phyloP scores from a whole-genome alignment of 768 basidiomycete species.

The Phanerochaete sordida region DNA sequence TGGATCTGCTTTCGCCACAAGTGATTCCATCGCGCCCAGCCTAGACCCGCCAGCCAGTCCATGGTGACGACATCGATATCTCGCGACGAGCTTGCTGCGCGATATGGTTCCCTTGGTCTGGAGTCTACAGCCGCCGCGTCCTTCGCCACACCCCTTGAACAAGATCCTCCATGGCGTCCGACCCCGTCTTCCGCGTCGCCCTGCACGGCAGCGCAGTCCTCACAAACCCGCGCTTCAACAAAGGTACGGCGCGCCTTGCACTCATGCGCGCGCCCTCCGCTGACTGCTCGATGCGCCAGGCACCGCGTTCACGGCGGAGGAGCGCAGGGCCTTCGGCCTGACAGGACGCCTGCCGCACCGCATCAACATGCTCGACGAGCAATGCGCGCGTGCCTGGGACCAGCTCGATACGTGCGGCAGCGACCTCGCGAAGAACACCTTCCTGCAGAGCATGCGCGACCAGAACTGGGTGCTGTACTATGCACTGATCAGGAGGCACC shows the following conservation, averaged over 20 bases:
- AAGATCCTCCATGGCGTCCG: slow-evolving; percentile 1
- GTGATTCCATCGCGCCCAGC: too few species aligned
- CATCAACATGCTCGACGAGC: slow-evolving; percentile 62
- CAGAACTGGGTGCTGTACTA: slow-evolving; percentile 87
- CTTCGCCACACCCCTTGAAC: too few species aligned
- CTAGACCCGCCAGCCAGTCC: too few species aligned
- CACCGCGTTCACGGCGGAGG: slow-evolving; percentile 64
- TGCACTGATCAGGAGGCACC: slow-evolving; percentile 42
- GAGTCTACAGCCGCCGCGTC: too few species aligned
- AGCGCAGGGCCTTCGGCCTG: slow-evolving; percentile 71
- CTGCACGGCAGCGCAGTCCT: slow-evolving; percentile 63
- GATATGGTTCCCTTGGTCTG: too few species aligned
- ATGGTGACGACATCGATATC: too few species aligned
- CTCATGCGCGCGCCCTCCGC: not conserved
- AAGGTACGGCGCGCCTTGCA: slow-evolving; percentile 33
- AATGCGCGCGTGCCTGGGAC: slow-evolving; percentile 69
- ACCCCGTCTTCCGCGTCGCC: slow-evolving; percentile 37
- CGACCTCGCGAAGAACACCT: slow-evolving; percentile 64
- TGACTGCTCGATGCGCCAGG: slow-evolving; percentile 23
- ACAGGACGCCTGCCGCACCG: slow-evolving; percentile 30
- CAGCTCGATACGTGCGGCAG: slow-evolving; percentile 43
- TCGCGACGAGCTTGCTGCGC: too few species aligned
- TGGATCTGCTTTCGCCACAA: too few species aligned
- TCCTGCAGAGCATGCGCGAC: slow-evolving; percentile 70
- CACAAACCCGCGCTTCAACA: slow-evolving; percentile 66